Conservation (phyloP, 495 filamentous ascomycete species). For the Melanomma pulvis-pyrius region DNA sequence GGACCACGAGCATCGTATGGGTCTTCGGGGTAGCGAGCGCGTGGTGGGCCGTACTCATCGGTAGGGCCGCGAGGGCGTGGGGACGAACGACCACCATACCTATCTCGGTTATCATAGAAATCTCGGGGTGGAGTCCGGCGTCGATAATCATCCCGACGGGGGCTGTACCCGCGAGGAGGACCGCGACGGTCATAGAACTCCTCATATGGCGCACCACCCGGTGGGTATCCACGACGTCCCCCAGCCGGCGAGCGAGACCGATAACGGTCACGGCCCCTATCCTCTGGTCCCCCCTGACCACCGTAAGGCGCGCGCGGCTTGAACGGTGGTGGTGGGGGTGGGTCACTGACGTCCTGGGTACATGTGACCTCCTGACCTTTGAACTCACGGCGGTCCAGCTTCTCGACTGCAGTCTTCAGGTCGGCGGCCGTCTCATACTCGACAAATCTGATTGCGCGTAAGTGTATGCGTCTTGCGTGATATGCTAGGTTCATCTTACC, state of each 20-base stretch:
- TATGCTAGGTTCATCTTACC: conserved; percentile 59
- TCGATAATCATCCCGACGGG: conserved; percentile 74
- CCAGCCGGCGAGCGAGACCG: conserved; percentile 74
- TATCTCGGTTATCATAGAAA: conserved; percentile 80
- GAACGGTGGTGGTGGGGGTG: conserved; percentile 45
- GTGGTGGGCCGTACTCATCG: conserved; percentile 75
- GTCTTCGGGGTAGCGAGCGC: conserved; percentile 45
- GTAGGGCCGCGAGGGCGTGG: conserved; percentile 67
- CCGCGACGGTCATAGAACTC: conserved; percentile 71
- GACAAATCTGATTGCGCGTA: conserved; percentile 71
- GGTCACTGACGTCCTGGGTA: conserved; percentile 73
- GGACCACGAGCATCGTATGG: conserved; percentile 45
- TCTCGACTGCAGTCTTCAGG: conserved; percentile 86
- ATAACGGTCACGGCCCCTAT: conserved; percentile 67
- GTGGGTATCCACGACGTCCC: conserved; percentile 61
- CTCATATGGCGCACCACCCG: conserved; percentile 53
- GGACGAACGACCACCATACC: conserved; percentile 72
- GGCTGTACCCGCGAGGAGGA: conserved; percentile 79
- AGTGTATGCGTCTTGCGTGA: conserved; percentile 31
- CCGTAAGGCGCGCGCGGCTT: conserved; percentile 34
- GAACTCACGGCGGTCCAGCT: conserved; percentile 88
- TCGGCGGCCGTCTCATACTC: conserved; percentile 94
- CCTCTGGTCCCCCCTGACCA: conserved; percentile 61
- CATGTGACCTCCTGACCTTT: conserved; percentile 84
- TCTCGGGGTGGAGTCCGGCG: conserved; percentile 75